These are phyloP conservation scores for Xenoacremonium recifei DNA, from an alignment of 2,329 filamentous ascomycete genomes.

Conservation along the genomic window DNA sequence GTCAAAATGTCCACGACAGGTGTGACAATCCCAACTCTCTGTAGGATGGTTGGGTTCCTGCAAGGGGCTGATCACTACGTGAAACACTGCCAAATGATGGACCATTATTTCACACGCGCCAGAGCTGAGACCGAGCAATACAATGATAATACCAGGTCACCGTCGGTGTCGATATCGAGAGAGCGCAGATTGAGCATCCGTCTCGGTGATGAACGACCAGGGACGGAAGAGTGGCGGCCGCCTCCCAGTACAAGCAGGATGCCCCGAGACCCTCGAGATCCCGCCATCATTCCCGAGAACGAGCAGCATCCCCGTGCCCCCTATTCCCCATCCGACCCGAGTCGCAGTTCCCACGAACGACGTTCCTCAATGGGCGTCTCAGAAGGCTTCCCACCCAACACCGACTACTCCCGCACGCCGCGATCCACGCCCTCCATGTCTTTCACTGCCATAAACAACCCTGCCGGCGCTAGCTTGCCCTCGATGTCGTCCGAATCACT, in stretches of 20 bases:
- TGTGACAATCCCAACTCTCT: constrained; percentile 14
- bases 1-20: constrained; percentile 9
- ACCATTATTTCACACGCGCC: constrained; percentile 12
- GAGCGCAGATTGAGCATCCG: constrained; percentile 13
- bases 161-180: constrained; percentile 1
- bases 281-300: constrained; percentile 5
- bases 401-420: constrained; percentile 3
- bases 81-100: constrained; percentile 12
- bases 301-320: constrained; percentile 5
- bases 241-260: constrained; percentile 4
- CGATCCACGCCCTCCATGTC: constrained; percentile 10
- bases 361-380: constrained; percentile 3
- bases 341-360: constrained; percentile 5
- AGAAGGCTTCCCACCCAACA: constrained; percentile 2
- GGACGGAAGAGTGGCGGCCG: neutral
- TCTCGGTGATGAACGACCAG: constrained; percentile 13
- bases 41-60: constrained; percentile 12
- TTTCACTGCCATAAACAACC: constrained; percentile 12
- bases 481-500: constrained; percentile 5
- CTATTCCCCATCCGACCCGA: too few relatives aligned
- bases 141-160: neutral
- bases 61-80: constrained; percentile 16
- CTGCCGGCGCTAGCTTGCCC: constrained; percentile 1
- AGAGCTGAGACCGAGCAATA: constrained; percentile 2
- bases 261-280: constrained; percentile 2